Percentiles rank a stretch among this genome's conserved stretches.
phyloP scores from a whole-genome alignment of 805 yeast genomes.

The Yarrowia sp. region DNA sequence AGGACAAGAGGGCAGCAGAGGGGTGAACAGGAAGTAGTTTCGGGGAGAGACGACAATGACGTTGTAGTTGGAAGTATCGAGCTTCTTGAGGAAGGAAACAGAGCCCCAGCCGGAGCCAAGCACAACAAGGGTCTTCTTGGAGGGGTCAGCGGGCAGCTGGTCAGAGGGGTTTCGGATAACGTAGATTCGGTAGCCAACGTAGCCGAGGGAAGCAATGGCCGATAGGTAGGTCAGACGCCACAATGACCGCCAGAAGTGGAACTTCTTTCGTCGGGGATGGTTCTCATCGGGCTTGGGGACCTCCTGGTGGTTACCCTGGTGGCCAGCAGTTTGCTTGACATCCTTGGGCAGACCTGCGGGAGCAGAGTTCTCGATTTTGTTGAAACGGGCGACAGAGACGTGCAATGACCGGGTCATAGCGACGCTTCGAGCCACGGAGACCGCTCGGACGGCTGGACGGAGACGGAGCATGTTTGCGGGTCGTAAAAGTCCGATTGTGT shows the following conservation, averaged over 20 bases:
- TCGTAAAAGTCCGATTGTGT: background rate
- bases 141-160: conserved; percentile 47
- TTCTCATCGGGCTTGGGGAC: conserved; percentile 5
- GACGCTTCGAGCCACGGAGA: conserved; percentile 1
- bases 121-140: conserved; percentile 69
- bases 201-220: conserved; percentile 51
- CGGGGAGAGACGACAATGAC: conserved; percentile 90
- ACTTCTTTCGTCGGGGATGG: conserved; percentile 27
- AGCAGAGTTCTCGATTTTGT: background rate
- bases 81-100: conserved; percentile 72
- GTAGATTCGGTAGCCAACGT: conserved; percentile 53
- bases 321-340: conserved; percentile 13
- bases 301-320: conserved; percentile 1
- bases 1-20: conserved; percentile 91
- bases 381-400: background rate
- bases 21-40: conserved; percentile 92
- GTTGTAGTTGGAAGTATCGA: conserved; percentile 83
- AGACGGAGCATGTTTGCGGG: conserved; percentile 15
- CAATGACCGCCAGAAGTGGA: conserved; percentile 39
- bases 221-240: conserved; percentile 54
- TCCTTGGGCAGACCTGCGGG: conserved; percentile 15
- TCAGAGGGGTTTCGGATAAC: conserved; percentile 39
- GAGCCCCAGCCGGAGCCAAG: conserved; percentile 91
- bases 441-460: conserved; percentile 22
- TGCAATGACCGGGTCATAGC: conserved; percentile 14